Conservation (phyloP, 768 basidiomycete genomes). For the Lactarius akahatsu region DNA sequence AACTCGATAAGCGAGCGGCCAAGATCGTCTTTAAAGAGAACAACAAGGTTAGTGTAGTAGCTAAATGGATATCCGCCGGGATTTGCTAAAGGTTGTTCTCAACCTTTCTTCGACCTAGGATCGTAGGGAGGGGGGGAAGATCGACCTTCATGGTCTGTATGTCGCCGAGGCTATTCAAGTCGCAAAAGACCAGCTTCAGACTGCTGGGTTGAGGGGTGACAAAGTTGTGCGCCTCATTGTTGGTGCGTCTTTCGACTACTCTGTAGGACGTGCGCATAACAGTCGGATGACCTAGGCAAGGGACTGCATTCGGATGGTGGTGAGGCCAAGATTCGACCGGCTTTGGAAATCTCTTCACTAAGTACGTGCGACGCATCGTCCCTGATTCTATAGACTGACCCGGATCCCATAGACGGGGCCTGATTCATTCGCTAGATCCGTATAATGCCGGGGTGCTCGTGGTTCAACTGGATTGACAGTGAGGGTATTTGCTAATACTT, state of each 20-base stretch:
- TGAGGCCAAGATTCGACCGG: constrained; percentile 15
- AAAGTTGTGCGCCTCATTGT: constrained; percentile 17
- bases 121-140: background rate
- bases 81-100: background rate
- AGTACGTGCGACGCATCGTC: constrained; percentile 6
- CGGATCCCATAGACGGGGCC: constrained; percentile 1
- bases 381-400: background rate
- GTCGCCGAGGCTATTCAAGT: constrained; percentile 5
- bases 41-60: constrained; percentile 12
- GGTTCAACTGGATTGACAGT: background rate
- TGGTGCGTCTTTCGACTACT: constrained; percentile 1
- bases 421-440: constrained; percentile 3
- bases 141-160: constrained; percentile 18
- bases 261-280: background rate
- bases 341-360: background rate
- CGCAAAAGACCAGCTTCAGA: background rate
- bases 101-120: background rate
- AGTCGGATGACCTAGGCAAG: background rate
- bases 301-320: constrained; percentile 3
- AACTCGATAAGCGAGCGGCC: constrained; percentile 4
- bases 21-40: constrained; percentile 10
- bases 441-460: constrained; percentile 18
- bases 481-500: background rate
- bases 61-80: background rate
- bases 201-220: background rate